Evolutionary conservation across 192 early-diverging fungal genomes (phyloP).

Genomic region (Pecoramyces ruminantium): DNA sequence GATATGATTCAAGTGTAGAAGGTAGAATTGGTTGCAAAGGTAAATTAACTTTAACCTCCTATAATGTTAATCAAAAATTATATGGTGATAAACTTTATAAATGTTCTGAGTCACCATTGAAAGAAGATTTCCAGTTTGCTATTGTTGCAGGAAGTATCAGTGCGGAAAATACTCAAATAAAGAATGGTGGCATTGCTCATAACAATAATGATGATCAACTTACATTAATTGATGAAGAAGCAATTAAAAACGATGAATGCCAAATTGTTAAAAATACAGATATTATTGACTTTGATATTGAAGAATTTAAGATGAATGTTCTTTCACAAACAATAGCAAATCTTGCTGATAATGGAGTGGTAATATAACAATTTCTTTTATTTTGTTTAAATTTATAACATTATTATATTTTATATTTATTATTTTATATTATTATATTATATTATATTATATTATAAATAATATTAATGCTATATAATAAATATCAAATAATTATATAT

Average conservation of each 20-base stretch:
- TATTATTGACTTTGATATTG: background rate
- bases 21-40: background rate
- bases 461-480: no score
- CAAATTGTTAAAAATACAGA: background rate
- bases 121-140: background rate
- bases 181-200: background rate
- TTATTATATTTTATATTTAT: no score
- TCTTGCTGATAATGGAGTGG: background rate
- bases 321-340: background rate
- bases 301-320: background rate
- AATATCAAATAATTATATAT: no score
- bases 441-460: no score
- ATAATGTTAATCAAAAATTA: background rate
- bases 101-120: background rate
- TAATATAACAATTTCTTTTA: background rate
- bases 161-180: background rate
- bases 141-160: background rate
- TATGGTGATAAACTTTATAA: background rate
- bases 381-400: no score
- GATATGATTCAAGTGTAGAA: background rate
- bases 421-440: no score
- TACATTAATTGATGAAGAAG: accelerated
- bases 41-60: background rate
- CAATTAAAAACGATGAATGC: background rate
- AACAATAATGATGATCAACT: background rate